Evolutionary conservation across 78 protist species (phyloP), one percentile per base, ranked within the genome.

Genomic region (slime mould (Dictyostelium discoideum)): DNA sequence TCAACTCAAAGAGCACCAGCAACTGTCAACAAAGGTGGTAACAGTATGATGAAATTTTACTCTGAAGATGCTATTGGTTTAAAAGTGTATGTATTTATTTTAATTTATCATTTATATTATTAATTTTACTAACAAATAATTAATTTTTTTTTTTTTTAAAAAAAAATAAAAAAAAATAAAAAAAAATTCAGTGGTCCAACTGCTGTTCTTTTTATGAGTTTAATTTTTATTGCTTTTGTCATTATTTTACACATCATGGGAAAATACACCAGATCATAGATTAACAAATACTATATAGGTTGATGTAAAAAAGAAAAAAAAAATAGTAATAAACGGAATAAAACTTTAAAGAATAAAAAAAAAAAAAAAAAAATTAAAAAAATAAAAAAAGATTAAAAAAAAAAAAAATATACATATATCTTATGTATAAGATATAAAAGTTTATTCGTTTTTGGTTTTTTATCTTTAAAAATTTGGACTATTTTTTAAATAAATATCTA

Each of bases 181-280:
- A 50, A 50, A 50, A 50, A 65, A 22, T 26, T 37, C 32, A 87
- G 93, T 80, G 93, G 93, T 67, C 93, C 93, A 88, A 82, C 69
- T 79, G 93, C 93, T 65, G 93, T 88, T 44, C 72, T 88, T 14
- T 60, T 88, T 44, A 78, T 78, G 67, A 88, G 93, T 80, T 44
- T 88, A 46, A 18, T 44, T 26, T 88, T 88, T 72, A 88, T 88
- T 65, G 93, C 80, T 67, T 88, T 88, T 67, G 93, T 88, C 16
- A 88, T 88, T 24, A 44, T 88, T 46, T 81, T 88, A 67, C 93
- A 88, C 86, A 88, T 88, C n/a, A 80, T 85, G 93, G 85, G 87
- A 16, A 88, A 88, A 80, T 80, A 80, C 86, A 88, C 93, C 20
- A 54, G 65, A 54, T 54, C 65, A 54, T 54, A 54, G 65, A 54